Conservation (phyloP, 208 protist genomes). For the Jaenimonas drosophilae region DNA sequence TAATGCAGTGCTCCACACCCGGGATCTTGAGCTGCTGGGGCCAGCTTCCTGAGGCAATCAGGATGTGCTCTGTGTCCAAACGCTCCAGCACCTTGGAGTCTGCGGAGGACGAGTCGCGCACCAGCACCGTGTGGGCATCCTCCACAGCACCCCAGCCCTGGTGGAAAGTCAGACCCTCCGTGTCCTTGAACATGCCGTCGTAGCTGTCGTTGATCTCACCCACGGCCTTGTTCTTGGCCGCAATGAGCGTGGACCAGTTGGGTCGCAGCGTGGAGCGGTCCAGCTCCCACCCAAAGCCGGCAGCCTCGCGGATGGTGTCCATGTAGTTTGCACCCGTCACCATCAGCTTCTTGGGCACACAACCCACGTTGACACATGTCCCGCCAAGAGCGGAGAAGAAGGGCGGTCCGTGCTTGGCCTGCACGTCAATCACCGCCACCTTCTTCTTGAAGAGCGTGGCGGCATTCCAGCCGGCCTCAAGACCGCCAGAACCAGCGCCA, state of each 20-base stretch:
- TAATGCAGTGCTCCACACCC: slow-evolving; percentile 85
- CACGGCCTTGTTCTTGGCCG: slow-evolving; percentile 82
- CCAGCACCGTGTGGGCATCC: slow-evolving; percentile 61
- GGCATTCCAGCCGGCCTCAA: slow-evolving; percentile 82
- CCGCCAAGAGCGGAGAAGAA: slow-evolving; percentile 71
- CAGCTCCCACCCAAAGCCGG: slow-evolving; percentile 78
- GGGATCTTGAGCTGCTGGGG: slow-evolving; percentile 67
- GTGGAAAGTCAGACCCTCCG: slow-evolving; percentile 78
- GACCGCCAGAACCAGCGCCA: slow-evolving; percentile 79
- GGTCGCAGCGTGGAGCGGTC: slow-evolving; percentile 26
- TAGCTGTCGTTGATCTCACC: slow-evolving; percentile 87
- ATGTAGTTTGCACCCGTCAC: slow-evolving; percentile 80
- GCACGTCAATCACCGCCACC: slow-evolving; percentile 80
- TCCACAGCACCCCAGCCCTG: slow-evolving; percentile 66
- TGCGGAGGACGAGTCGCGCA: slow-evolving; percentile 41
- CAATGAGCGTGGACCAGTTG: slow-evolving; percentile 84
- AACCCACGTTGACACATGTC: slow-evolving; percentile 85
- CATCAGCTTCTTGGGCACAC: slow-evolving; percentile 87
- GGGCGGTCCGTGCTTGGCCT: slow-evolving; percentile 67
- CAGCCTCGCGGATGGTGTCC: slow-evolving; percentile 63
- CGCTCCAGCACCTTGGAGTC: slow-evolving; percentile 40
- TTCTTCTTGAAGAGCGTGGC: slow-evolving; percentile 79
- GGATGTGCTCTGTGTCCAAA: slow-evolving; percentile 66
- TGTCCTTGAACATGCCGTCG: slow-evolving; percentile 81
- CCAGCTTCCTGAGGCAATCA: slow-evolving; percentile 82